phyloP scores from a whole-genome alignment of 371 early-diverging fungal genomes.

The Saksenaea oblongispora region DNA sequence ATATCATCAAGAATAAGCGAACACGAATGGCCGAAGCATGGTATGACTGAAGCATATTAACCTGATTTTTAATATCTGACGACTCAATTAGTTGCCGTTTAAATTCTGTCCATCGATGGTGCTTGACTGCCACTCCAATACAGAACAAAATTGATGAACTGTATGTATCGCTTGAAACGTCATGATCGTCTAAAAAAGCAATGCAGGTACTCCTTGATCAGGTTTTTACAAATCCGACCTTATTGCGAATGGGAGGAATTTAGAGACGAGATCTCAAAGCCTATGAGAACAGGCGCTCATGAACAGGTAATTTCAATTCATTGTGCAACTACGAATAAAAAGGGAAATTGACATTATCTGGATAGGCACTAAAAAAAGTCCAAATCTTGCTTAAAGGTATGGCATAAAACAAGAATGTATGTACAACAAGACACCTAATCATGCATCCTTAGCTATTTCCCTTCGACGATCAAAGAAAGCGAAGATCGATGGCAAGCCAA shows the following conservation, averaged over 20 bases:
- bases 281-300: conserved; percentile 28
- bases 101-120: conserved; percentile 72
- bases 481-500: conserved; percentile 65
- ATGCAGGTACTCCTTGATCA: conserved; percentile 62
- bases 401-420: background rate
- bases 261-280: conserved; percentile 51
- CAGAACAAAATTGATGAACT: conserved; percentile 91
- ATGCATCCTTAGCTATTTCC: conserved; percentile 45
- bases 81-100: conserved; percentile 44
- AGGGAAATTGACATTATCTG: conserved; percentile 8
- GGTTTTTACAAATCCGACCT: conserved; percentile 75
- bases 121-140: conserved; percentile 79
- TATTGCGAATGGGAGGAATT: conserved; percentile 60
- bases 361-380: conserved; percentile 43
- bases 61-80: background rate
- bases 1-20: conserved; percentile 75
- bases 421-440: background rate
- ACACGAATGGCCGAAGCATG: conserved; percentile 65
- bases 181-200: background rate
- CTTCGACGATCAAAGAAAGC: conserved; percentile 69
- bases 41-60: conserved; percentile 11
- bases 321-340: background rate
- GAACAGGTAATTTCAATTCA: background rate
- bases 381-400: conserved; percentile 32
- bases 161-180: conserved; percentile 24